phyloP scores from a whole-genome alignment of 805 yeast species.

The Pichia occidentalis region DNA sequence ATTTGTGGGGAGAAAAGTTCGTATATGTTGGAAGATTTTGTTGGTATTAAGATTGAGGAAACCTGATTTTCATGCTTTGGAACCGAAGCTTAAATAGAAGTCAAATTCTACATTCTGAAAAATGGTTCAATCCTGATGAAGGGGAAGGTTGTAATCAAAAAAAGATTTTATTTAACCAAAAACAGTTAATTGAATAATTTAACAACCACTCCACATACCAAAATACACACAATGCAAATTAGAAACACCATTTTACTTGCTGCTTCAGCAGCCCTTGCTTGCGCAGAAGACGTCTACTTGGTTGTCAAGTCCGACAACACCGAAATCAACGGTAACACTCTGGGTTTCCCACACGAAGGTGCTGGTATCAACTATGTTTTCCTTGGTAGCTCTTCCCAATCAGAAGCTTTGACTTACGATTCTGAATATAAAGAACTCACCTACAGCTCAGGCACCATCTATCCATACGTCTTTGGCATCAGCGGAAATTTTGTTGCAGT shows the following conservation, averaged over 20 bases:
- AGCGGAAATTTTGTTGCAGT: constrained; percentile 11
- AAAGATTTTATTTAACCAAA: too few relatives aligned
- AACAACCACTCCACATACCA: too few relatives aligned
- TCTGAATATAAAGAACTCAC: constrained; percentile 23
- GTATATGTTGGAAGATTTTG: too few relatives aligned
- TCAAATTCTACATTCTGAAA: too few relatives aligned
- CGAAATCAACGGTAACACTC: constrained; percentile 24
- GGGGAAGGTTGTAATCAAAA: too few relatives aligned
- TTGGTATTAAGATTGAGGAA: too few relatives aligned
- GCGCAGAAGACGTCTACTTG: constrained; percentile 20
- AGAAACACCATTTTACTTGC: constrained; percentile 6
- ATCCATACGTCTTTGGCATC: constrained; percentile 6
- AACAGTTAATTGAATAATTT: too few relatives aligned
- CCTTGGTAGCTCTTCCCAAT: constrained; percentile 10
- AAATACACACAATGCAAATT: constrained; percentile 13
- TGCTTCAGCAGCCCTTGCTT: constrained; percentile 11
- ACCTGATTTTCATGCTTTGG: too few relatives aligned
- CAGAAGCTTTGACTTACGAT: constrained; percentile 17
- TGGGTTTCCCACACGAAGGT: constrained; percentile 38
- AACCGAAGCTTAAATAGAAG: too few relatives aligned
- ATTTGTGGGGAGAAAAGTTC: too few relatives aligned
- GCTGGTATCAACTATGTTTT: constrained; percentile 41
- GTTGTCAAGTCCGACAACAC: constrained; percentile 24
- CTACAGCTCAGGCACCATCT: constrained; percentile 12
- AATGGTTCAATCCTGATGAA: too few relatives aligned